Conservation (phyloP, 2,329 filamentous ascomycete genomes). For the Botryotinia globosa region DNA sequence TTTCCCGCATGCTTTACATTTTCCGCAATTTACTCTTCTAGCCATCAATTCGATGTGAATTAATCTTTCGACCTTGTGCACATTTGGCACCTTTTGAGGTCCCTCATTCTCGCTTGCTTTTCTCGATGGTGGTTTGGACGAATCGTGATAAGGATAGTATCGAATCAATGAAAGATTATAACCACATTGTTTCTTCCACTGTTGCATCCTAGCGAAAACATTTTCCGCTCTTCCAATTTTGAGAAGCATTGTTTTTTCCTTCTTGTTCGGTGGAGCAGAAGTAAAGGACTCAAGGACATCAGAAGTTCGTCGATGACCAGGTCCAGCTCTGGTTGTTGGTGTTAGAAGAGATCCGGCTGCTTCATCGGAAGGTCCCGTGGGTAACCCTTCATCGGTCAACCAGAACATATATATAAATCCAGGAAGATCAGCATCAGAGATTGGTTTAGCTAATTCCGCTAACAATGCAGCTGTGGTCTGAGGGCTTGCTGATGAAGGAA, state of each 20-base stretch:
- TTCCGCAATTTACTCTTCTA: constrained; percentile 52
- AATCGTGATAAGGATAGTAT: constrained; percentile 76
- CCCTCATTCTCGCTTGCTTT: constrained; percentile 33
- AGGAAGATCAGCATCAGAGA: constrained; percentile 71
- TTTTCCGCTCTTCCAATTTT: constrained; percentile 72
- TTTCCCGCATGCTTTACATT: constrained; percentile 75
- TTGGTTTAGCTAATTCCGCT: constrained; percentile 71
- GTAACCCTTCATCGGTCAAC: constrained; percentile 68
- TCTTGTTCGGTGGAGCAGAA: constrained; percentile 33
- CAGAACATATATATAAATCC: constrained; percentile 99
- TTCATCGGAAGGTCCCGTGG: constrained; percentile 54
- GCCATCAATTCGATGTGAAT: constrained; percentile 83
- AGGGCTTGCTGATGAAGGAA: constrained; percentile 65
- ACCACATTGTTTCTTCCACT: constrained; percentile 92
- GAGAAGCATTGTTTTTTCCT: constrained; percentile 60
- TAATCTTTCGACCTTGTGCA: constrained; percentile 82
- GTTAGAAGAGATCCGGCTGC: constrained; percentile 58
- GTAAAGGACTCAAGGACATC: constrained; percentile 55
- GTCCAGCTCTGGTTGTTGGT: constrained; percentile 45
- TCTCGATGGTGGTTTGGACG: constrained; percentile 17
- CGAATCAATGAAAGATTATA: constrained; percentile 84
- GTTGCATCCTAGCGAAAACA: constrained; percentile 84
- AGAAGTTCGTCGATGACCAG: constrained; percentile 46
- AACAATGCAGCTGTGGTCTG: constrained; percentile 68
- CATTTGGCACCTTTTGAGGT: constrained; percentile 75